phyloP scores from a whole-genome alignment of 441 rosid species.

The Raphanus hybrid region DNA sequence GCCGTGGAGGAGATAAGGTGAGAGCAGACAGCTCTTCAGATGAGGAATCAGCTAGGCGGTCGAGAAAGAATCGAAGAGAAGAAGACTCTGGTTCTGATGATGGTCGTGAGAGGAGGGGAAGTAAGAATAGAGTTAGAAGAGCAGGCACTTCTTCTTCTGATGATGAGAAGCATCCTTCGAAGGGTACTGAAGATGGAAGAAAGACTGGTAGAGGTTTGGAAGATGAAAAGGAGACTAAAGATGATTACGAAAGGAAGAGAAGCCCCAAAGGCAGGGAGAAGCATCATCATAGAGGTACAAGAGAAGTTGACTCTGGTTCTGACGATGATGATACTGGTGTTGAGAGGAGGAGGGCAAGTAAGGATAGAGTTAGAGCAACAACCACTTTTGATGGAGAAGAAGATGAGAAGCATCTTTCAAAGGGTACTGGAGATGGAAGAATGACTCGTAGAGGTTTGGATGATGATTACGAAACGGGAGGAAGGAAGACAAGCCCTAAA shows the following conservation, averaged over 20 bases:
- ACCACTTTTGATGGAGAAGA: constrained; percentile 20
- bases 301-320: constrained; percentile 18
- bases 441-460: constrained; percentile 8
- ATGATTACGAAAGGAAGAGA: constrained; percentile 12
- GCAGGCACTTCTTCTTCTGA: constrained; percentile 29
- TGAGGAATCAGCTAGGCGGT: constrained; percentile 44
- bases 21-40: constrained; percentile 36
- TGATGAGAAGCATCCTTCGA: constrained; percentile 12
- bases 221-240: constrained; percentile 18
- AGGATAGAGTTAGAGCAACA: constrained; percentile 25
- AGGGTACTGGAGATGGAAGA: constrained; percentile 15
- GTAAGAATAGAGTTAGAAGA: constrained; percentile 28
- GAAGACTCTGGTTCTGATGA: constrained; percentile 8
- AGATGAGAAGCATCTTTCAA: constrained; percentile 9
- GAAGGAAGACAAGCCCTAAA: constrained; percentile 21
- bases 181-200: constrained; percentile 16
- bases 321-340: constrained; percentile 15
- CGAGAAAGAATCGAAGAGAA: constrained; percentile 28
- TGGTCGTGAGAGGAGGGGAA: constrained; percentile 28
- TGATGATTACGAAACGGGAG: not conserved
- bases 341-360: constrained; percentile 25
- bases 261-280: constrained; percentile 23
- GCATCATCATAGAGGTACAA: constrained; percentile 31
- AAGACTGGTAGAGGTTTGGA: constrained; percentile 8
- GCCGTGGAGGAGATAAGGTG: constrained; percentile 18